phyloP scores from a whole-genome alignment of 2,329 filamentous ascomycete species.

The Conoideocrella luteorostrata region DNA sequence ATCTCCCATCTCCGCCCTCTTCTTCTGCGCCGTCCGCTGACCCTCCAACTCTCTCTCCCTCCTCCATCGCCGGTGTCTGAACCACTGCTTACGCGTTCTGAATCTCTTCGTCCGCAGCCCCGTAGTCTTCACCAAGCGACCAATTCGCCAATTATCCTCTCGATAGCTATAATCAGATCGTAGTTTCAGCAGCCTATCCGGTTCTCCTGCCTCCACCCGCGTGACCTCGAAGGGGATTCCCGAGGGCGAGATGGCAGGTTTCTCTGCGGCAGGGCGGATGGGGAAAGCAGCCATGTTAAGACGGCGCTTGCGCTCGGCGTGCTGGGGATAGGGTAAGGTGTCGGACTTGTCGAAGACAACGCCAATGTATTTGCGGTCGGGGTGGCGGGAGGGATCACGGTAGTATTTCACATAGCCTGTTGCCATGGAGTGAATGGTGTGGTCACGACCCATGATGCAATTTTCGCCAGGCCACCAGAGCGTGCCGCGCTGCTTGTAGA shows the following conservation, averaged over 20 bases:
- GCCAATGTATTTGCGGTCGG: slow-evolving; percentile 89
- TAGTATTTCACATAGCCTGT: slow-evolving; percentile 96
- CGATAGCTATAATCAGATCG: slow-evolving; percentile 51
- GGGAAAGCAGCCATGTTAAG: slow-evolving; percentile 63
- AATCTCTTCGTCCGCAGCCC: slow-evolving; percentile 43
- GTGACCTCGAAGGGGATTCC: slow-evolving; percentile 43
- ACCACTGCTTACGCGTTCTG: slow-evolving; percentile 42
- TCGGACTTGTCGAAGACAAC: slow-evolving; percentile 81
- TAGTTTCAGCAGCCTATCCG: slow-evolving; percentile 43
- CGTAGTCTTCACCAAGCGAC: slow-evolving; percentile 46
- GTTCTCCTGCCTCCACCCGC: slow-evolving; percentile 34
- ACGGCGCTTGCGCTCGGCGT: slow-evolving; percentile 66
- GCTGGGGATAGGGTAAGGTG: slow-evolving; percentile 67
- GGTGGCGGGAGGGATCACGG: slow-evolving; percentile 74
- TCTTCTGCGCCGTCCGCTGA: slow-evolving; percentile 31
- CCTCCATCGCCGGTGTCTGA: slow-evolving; percentile 38
- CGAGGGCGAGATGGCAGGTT: slow-evolving; percentile 39
- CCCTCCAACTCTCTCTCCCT: slow-evolving; percentile 35
- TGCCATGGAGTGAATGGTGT: slow-evolving; percentile 84
- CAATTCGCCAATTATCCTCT: slow-evolving; percentile 55
- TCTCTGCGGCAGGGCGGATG: slow-evolving; percentile 31
- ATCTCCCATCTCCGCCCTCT: slow-evolving; percentile 25
- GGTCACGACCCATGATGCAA: slow-evolving; percentile 88
- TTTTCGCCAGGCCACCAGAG: slow-evolving; percentile 95
- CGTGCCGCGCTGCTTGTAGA: slow-evolving; percentile 94